Evolutionary conservation across 306 rosid genomes (phyloP).

Genomic region (Betula pendula): DNA sequence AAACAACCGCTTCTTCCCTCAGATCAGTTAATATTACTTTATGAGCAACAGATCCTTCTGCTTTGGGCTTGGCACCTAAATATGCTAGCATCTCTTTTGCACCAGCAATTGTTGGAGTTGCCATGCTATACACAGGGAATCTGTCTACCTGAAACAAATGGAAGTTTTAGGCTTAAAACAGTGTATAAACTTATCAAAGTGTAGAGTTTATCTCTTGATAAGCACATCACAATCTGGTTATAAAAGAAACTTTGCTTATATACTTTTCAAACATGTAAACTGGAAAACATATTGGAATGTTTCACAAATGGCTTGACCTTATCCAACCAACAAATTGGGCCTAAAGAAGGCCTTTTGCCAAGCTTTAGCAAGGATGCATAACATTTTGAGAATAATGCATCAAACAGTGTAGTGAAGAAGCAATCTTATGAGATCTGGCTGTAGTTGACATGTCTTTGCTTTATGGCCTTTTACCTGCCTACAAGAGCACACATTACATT

Average conservation of each 20-base stretch:
- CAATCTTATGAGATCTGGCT: not conserved
- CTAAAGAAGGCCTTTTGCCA: not conserved
- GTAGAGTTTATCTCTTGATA: not conserved
- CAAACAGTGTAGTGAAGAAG: not conserved
- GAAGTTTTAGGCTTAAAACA: conserved; percentile 24
- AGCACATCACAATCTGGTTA: conserved; percentile 15
- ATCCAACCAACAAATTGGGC: not conserved
- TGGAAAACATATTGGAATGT: not conserved
- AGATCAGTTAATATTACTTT: conserved; percentile 76
- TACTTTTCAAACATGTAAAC: not conserved
- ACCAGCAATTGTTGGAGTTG: conserved; percentile 84
- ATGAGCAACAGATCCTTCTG: conserved; percentile 43
- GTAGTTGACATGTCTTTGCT: not conserved
- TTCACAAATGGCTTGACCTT: not conserved
- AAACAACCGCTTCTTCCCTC: conserved; percentile 87
- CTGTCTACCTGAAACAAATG: conserved; percentile 63
- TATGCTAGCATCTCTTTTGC: conserved; percentile 81
- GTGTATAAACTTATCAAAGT: conserved; percentile 1
- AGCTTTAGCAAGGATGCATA: not conserved
- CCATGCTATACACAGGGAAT: conserved; percentile 89
- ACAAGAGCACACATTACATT: not conserved
- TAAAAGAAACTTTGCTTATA: not conserved
- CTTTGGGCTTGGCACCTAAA: conserved; percentile 59
- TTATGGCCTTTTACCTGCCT: not conserved
- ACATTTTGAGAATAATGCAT: not conserved